Base-by-base conservation (phyloP, 176 grass and related monocot genomes). In the Oryza meyeriana region DNA sequence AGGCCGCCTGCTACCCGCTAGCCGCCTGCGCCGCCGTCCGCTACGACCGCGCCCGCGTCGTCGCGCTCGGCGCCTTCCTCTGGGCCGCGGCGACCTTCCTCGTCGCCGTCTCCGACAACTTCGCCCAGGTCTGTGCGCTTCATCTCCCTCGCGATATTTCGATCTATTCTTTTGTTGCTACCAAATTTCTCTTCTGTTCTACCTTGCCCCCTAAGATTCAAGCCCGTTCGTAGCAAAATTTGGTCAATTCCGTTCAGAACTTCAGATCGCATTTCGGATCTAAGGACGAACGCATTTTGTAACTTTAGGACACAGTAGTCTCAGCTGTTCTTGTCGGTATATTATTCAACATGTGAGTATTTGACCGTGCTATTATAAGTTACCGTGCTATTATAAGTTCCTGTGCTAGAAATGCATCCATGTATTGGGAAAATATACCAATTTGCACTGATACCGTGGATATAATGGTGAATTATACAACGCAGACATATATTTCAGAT, bases 81-180 rank as follows among this genome's bases (percentile, higher is more conserved):
- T 92, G 85, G 90, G 81, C 90, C n/a, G 77, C 58, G 47, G 89
- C 89, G 12, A 91, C 89, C 30, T 81, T 88, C 77, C 77, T 91
- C 20, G 89, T 88, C 32, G 86, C 66, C 69, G 18, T 88, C 57
- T 92, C 90, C 10, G 45, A 33, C 73, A 85, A 61, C 28, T 92
- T 92, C 78, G 17, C 85, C 64, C 78, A 89, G 86, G 90, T 86
- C 39, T 34, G 35, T 5, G 35, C 8, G 7, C 17, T 4, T 20
- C 6, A 52, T 12, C 27, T 28, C 28, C 33, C 72, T 18, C 27
- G 29, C 28, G 1, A 71, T 27, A 41, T 41, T 42, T 13, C 38
- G 22, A n/a, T 71, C 26, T 1, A 22, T 42, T 16, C n/a, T 40
- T 57, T 75, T 12, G 26, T 48, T 48, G 41, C 36, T 41, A 14